Base-by-base conservation (phyloP, 2,329 filamentous ascomycete species). In the Madurella mycetomatis region DNA sequence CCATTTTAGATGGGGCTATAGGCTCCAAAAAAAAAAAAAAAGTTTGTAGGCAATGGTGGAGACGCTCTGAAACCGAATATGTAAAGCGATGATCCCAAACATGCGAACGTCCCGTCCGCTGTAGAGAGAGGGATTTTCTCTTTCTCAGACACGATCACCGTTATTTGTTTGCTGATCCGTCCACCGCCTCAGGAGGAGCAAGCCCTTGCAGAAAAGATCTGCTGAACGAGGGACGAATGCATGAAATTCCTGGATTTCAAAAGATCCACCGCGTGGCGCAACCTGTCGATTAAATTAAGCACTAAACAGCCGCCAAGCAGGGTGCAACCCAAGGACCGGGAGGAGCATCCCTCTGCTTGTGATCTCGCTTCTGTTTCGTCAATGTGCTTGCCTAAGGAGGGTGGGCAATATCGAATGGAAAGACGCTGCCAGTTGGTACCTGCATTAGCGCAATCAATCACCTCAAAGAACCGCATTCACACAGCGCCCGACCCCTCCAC, bases 301-400 rank as follows among this genome's bases (percentile, higher is more conserved):
- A 51, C 42, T 45, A 51, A 47, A 49, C 45, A 55, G 41, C 53
- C 53, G 41, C 49, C 42, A 40, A 47, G 32, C 43, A 39, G 18
- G 9, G 9, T 47, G 15, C 9, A 18, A 15, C 13, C 11, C 25
- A 25, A 9, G 42, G 18, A 5, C 11, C 12, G 31, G 25, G 25
- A 30, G 41, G 18, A 19, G 32, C 34, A 11, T 42, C 30, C 37
- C n/a, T n/a, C 5, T 12, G 11, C 13, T 25, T 19, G 30, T 56
- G 52, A 56, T 57, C 43, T 57, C 55, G 55, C 47, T 57, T 56
- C 34, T 37, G 34, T 37, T 37, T 37, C 34, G 34, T 37, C 34
- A 37, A 37, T 25, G 25, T 25, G 25, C 25, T 37, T 37, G 34
- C 11, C 34, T 12, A 11, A 37, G 34, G 34, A 11, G 9, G 34